Percentiles rank a stretch among this genome's conserved stretches.
These are phyloP conservation scores for Hyphodiscus hymeniophilus DNA, from an alignment of 495 filamentous ascomycete species.

Conservation along the genomic window DNA sequence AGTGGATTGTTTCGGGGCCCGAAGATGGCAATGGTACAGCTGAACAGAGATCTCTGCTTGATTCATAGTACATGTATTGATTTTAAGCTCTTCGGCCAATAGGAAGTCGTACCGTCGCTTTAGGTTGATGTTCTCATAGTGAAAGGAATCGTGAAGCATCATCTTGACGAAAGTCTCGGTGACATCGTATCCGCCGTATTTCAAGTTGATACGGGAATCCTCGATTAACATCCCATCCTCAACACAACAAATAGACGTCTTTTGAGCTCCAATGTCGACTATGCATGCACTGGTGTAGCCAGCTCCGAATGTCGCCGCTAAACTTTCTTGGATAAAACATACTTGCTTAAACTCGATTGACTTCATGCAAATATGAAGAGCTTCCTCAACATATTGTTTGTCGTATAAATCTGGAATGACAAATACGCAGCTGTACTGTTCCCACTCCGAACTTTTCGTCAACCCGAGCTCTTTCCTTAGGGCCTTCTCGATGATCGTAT, in stretches of 20 bases:
- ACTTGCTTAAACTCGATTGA: slow-evolving; percentile 75
- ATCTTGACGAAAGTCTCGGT: slow-evolving; percentile 93
- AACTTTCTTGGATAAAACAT: slow-evolving; percentile 90
- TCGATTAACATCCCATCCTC: slow-evolving; percentile 94
- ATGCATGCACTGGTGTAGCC: slow-evolving; percentile 89
- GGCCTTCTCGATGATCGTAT: slow-evolving; percentile 75
- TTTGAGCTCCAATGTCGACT: slow-evolving; percentile 94
- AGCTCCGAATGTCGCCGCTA: slow-evolving; percentile 92
- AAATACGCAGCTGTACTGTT: slow-evolving; percentile 86
- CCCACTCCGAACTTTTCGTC: slow-evolving; percentile 68
- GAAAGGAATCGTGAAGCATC: slow-evolving; percentile 93
- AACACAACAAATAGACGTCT: slow-evolving; percentile 95
- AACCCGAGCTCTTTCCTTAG: slow-evolving; percentile 76
- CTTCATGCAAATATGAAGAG: slow-evolving; percentile 75
- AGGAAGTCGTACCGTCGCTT: slow-evolving; percentile 86
- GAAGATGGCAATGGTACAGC: slow-evolving; percentile 77
- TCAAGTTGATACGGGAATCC: slow-evolving; percentile 84
- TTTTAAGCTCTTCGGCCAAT: slow-evolving; percentile 90
- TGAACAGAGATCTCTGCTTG: slow-evolving; percentile 77
- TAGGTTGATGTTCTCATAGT: slow-evolving; percentile 88
- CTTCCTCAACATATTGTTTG: slow-evolving; percentile 75
- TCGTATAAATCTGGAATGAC: slow-evolving; percentile 96
- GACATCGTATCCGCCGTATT: slow-evolving; percentile 86
- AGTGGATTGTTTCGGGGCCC: slow-evolving; percentile 80
- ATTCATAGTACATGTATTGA: slow-evolving; percentile 77